A percentile compares a stretch with the other conserved stretches of the same genome.
Evolutionary conservation across 176 grass and related monocot species (phyloP).

Genomic region (Zoysia japonica): DNA sequence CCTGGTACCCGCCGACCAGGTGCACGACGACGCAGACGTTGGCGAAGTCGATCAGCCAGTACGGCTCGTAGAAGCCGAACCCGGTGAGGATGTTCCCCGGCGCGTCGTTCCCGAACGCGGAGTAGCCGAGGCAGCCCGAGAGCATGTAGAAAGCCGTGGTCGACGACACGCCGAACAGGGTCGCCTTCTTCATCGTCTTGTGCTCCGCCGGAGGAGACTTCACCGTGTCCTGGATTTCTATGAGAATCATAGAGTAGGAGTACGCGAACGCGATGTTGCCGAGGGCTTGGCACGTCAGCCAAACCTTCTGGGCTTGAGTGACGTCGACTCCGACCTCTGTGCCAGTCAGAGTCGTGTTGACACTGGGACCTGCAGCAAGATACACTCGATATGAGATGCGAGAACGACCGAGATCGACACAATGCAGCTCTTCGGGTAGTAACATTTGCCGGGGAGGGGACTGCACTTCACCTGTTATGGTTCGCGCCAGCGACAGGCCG

Average conservation of each 20-base stretch:
- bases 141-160: slow-evolving; percentile 88
- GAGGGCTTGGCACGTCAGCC: slow-evolving; percentile 71
- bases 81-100: slow-evolving; percentile 88
- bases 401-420: not conserved
- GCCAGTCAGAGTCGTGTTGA: slow-evolving; percentile 61
- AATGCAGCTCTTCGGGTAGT: too few relatives aligned
- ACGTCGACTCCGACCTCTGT: slow-evolving; percentile 73
- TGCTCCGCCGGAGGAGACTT: slow-evolving; percentile 76
- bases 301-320: slow-evolving; percentile 66
- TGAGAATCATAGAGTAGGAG: slow-evolving; percentile 91
- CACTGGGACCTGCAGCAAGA: slow-evolving; percentile 41
- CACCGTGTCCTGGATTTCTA: slow-evolving; percentile 97
- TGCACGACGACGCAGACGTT: slow-evolving; percentile 86
- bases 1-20: slow-evolving; percentile 77
- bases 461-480: slow-evolving; percentile 49
- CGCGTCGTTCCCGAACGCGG: slow-evolving; percentile 70
- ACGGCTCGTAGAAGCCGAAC: slow-evolving; percentile 87
- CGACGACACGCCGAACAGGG: slow-evolving; percentile 60
- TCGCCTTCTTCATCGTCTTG: slow-evolving; percentile 89
- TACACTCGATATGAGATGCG: slow-evolving; percentile 14
- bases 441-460: not conserved
- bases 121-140: slow-evolving; percentile 81
- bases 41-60: slow-evolving; percentile 81
- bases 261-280: slow-evolving; percentile 93
- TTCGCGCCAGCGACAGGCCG: slow-evolving; percentile 57